These are phyloP conservation scores for Sugiyamaella novakii DNA, from an alignment of 1,139 yeast species.

Conservation along the genomic window DNA sequence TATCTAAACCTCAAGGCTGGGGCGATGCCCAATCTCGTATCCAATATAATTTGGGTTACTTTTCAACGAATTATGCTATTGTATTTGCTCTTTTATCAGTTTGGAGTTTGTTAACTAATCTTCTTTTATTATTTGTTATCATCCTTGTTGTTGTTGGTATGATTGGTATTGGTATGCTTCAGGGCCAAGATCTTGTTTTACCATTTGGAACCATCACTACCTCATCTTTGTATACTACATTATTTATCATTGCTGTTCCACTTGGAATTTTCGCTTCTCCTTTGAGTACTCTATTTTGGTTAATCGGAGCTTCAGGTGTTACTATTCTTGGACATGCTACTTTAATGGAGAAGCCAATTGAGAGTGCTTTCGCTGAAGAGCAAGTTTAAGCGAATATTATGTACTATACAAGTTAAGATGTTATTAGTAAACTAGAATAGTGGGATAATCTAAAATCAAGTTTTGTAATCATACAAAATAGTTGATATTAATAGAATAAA, in stretches of 20 bases:
- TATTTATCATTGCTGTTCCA: slow-evolving; percentile 70
- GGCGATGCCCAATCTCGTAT: slow-evolving; percentile 89
- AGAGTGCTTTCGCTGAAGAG: slow-evolving; percentile 93
- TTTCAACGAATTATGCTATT: slow-evolving; percentile 81
- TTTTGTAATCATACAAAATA: no score
- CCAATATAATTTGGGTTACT: slow-evolving; percentile 81
- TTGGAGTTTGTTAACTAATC: slow-evolving; percentile 79
- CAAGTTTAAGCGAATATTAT: slow-evolving; percentile 45
- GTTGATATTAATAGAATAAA: no score
- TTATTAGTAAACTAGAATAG: no score
- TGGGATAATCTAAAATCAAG: no score
- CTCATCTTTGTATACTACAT: slow-evolving; percentile 85
- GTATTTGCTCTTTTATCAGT: slow-evolving; percentile 69
- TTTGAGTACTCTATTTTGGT: slow-evolving; percentile 91
- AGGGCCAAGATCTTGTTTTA: slow-evolving; percentile 75
- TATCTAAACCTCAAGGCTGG: slow-evolving; percentile 87
- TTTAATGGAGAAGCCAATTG: slow-evolving; percentile 96
- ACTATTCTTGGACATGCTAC: slow-evolving; percentile 88
- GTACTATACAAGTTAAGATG: no score
- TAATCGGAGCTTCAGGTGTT: slow-evolving; percentile 91
- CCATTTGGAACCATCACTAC: slow-evolving; percentile 54
- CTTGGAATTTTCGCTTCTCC: slow-evolving; percentile 94
- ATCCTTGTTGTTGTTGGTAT: slow-evolving; percentile 60
- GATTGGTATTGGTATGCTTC: slow-evolving; percentile 72
- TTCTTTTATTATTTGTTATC: slow-evolving; percentile 80